These are phyloP conservation scores for Penicillium corylophilum DNA, from an alignment of 2,329 filamentous ascomycete species.

Conservation along the genomic window DNA sequence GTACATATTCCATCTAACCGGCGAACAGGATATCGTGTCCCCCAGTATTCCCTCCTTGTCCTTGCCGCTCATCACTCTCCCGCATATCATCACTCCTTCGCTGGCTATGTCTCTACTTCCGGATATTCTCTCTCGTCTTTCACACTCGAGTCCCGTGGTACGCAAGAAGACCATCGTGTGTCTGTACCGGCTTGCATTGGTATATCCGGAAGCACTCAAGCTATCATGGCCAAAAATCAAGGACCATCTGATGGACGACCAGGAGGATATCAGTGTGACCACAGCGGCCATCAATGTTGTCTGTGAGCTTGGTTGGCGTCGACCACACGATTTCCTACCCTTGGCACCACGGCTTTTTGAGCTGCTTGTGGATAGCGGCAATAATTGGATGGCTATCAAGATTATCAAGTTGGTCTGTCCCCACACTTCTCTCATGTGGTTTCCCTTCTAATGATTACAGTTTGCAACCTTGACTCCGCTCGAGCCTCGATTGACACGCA, in stretches of 20 bases:
- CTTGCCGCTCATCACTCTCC: slow-evolving; percentile 84
- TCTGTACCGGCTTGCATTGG: slow-evolving; percentile 85
- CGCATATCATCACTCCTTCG: slow-evolving; percentile 89
- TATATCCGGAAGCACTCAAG: slow-evolving; percentile 92
- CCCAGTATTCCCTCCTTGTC: slow-evolving; percentile 73
- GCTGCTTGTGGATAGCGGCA: slow-evolving; percentile 82
- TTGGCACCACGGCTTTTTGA: slow-evolving; percentile 90
- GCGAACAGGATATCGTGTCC: slow-evolving; percentile 57
- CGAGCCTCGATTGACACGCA: slow-evolving; percentile 86
- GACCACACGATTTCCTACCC: slow-evolving; percentile 90
- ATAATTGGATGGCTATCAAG: slow-evolving; percentile 99
- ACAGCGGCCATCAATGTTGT: slow-evolving; percentile 96
- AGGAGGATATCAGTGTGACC: slow-evolving; percentile 89
- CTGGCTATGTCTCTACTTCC: slow-evolving; percentile 85
- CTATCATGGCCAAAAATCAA: slow-evolving; percentile 98
- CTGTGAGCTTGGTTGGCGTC: slow-evolving; percentile 90
- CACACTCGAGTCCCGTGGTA: slow-evolving; percentile 79
- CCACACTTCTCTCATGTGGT: not conserved
- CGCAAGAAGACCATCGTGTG: slow-evolving; percentile 96
- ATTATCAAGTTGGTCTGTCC: slow-evolving; percentile 83
- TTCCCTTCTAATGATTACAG: slow-evolving; percentile 48
- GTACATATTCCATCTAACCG: slow-evolving; percentile 13
- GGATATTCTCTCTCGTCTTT: slow-evolving; percentile 81
- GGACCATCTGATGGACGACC: slow-evolving; percentile 83
- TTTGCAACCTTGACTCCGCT: slow-evolving; percentile 93